Conservation (phyloP, 2,329 filamentous ascomycete species). For the Pyrenochaeta sp. region DNA sequence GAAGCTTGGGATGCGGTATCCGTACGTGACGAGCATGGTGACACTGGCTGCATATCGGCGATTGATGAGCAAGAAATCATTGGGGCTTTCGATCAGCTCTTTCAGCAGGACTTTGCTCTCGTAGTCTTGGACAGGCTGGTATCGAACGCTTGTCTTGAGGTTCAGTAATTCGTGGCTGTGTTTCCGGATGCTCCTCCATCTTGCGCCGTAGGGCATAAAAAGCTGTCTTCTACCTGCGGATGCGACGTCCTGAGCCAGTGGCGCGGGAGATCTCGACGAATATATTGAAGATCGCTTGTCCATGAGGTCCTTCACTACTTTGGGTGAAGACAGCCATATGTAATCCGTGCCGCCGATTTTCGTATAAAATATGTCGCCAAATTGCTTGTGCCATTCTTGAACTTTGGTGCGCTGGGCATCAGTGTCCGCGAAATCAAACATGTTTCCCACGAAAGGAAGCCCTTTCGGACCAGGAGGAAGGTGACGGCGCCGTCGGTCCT, state of each 20-base stretch:
- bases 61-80: slow-evolving; percentile 42
- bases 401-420: slow-evolving; percentile 43
- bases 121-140: slow-evolving; percentile 54
- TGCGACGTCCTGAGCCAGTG: slow-evolving; percentile 51
- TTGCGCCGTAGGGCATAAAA: slow-evolving; percentile 52
- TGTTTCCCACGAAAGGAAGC: slow-evolving; percentile 50
- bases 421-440: slow-evolving; percentile 46
- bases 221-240: slow-evolving; percentile 58
- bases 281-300: slow-evolving; percentile 62
- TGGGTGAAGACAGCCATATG: slow-evolving; percentile 55
- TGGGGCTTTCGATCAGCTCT: slow-evolving; percentile 50
- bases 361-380: slow-evolving; percentile 50
- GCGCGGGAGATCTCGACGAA: slow-evolving; percentile 52
- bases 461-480: slow-evolving; percentile 51
- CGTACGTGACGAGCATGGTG: slow-evolving; percentile 46
- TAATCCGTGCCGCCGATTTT: slow-evolving; percentile 52
- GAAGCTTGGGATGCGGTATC: slow-evolving; percentile 44
- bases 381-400: slow-evolving; percentile 44
- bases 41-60: slow-evolving; percentile 42
- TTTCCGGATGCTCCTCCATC: slow-evolving; percentile 48
- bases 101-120: slow-evolving; percentile 56
- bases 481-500: slow-evolving; percentile 42
- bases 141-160: slow-evolving; percentile 41
- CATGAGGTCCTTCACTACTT: slow-evolving; percentile 62
- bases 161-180: slow-evolving; percentile 43